Conservation (phyloP, 2,329 filamentous ascomycete species). For the Amesomyces nigricolor region DNA sequence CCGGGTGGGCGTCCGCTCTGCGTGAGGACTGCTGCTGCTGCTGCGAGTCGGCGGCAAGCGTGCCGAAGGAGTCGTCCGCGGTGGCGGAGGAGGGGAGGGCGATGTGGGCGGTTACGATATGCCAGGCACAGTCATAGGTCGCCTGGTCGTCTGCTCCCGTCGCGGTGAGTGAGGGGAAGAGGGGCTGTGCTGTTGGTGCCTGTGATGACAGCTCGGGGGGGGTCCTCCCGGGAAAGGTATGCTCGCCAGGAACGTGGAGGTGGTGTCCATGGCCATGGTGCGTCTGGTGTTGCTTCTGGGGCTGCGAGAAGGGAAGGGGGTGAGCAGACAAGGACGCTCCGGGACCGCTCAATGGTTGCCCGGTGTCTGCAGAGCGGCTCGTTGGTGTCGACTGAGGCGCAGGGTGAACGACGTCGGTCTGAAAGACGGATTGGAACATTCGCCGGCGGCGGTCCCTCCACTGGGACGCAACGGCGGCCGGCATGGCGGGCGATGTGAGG, state of each 20-base stretch:
- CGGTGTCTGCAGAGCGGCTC: slow-evolving; percentile 36
- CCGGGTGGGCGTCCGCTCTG: slow-evolving; percentile 28
- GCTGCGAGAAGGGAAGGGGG: neutral
- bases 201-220: slow-evolving; percentile 15
- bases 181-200: slow-evolving; percentile 10
- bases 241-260: slow-evolving; percentile 3
- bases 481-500: slow-evolving; percentile 25
- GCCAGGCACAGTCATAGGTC: slow-evolving; percentile 58
- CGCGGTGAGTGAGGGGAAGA: slow-evolving; percentile 12
- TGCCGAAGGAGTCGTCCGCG: slow-evolving; percentile 49
- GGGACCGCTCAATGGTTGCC: slow-evolving; percentile 43
- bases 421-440: slow-evolving; percentile 53
- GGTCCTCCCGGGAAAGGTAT: slow-evolving; percentile 9
- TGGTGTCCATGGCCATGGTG: slow-evolving; percentile 19
- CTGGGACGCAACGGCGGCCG: slow-evolving; percentile 35
- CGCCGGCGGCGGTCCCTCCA: slow-evolving; percentile 45
- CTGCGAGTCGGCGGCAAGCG: slow-evolving; percentile 39
- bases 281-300: slow-evolving; percentile 9
- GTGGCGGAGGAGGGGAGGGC: slow-evolving; percentile 51
- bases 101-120: slow-evolving; percentile 53
- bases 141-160: slow-evolving; percentile 45
- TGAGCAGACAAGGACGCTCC: slow-evolving; percentile 20
- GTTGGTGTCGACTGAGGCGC: slow-evolving; percentile 40
- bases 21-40: slow-evolving; percentile 32
- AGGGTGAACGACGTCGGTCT: slow-evolving; percentile 44